A percentile compares a stretch with the other conserved stretches of the same genome.
These are phyloP conservation scores for Lasiodiplodia theobromae DNA, from an alignment of 2,329 filamentous ascomycete genomes.

Conservation along the genomic window DNA sequence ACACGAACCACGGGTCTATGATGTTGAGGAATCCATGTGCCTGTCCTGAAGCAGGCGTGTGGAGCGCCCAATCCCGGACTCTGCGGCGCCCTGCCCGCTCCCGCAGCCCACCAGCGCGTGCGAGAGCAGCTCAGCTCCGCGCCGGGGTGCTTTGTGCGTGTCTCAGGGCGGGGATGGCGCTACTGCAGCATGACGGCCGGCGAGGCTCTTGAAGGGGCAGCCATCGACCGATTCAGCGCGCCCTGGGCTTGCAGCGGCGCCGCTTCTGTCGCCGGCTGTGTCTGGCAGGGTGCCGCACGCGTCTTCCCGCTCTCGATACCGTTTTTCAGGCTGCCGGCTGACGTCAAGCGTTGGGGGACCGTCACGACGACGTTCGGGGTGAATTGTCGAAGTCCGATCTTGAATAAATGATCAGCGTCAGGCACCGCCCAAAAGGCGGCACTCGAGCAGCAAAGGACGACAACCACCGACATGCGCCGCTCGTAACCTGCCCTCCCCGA, in stretches of 20 bases:
- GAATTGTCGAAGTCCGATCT: constrained; percentile 18
- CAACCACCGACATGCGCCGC: constrained; percentile 27
- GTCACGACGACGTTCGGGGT: constrained; percentile 25
- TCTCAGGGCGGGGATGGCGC: neutral
- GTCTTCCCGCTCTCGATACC: constrained; percentile 28
- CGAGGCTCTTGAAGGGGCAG: constrained; percentile 8
- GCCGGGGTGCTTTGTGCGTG: constrained; percentile 5
- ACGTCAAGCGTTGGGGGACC: constrained; percentile 27
- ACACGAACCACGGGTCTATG: constrained; percentile 16
- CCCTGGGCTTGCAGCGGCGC: neutral
- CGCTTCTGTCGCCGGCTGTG: constrained; percentile 18
- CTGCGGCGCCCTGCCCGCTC: neutral
- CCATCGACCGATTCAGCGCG: constrained; percentile 21
- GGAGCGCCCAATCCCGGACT: neutral
- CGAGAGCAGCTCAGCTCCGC: neutral
- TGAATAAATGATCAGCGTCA: constrained; percentile 28
- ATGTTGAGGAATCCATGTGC: constrained; percentile 10
- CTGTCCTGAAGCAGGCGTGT: neutral
- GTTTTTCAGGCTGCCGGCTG: constrained; percentile 28
- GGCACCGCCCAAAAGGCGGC: constrained; percentile 28
- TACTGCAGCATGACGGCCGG: constrained; percentile 25
- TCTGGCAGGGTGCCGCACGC: constrained; percentile 25
- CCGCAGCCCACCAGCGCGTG: neutral
- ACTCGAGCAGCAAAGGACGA: constrained; percentile 14
- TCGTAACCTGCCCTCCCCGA: constrained; percentile 21